Percentiles rank a stretch among this genome's conserved stretches.
Evolutionary conservation across 2,329 filamentous ascomycete genomes (phyloP).

Genomic region (Fusarium nelsonii): DNA sequence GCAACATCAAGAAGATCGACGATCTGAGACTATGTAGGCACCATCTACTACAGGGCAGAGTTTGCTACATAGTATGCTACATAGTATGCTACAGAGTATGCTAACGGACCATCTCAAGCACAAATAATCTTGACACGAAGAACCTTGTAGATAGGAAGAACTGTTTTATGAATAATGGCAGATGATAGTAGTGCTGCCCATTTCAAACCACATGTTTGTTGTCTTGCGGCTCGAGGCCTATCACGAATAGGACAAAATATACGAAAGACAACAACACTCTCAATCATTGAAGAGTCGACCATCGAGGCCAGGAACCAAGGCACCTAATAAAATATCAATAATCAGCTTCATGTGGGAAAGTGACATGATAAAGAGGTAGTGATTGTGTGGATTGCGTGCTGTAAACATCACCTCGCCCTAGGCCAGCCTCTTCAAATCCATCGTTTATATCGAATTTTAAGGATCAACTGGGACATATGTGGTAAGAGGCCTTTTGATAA

Average conservation of each 20-base stretch:
- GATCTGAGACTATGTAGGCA: too few species aligned
- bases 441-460: not conserved
- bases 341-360: not conserved
- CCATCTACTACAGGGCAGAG: too few species aligned
- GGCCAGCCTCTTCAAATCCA: not conserved
- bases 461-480: not conserved
- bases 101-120: too few species aligned
- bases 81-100: too few species aligned
- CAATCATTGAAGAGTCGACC: accelerated
- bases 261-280: too few species aligned
- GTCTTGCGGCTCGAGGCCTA: not conserved
- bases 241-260: not conserved
- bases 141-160: not conserved
- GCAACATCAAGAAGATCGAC: too few species aligned
- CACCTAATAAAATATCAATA: too few species aligned
- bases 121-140: too few species aligned
- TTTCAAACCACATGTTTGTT: not conserved
- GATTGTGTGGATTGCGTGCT: not conserved
- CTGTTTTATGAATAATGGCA: not conserved
- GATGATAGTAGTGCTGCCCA: not conserved
- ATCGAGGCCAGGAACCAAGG: not conserved
- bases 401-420: not conserved
- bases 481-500: too few species aligned
- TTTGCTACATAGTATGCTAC: too few species aligned
- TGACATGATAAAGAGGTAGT: too few species aligned